phyloP scores from a whole-genome alignment of 75 land plant species.

The Ceratopteris richardii region DNA sequence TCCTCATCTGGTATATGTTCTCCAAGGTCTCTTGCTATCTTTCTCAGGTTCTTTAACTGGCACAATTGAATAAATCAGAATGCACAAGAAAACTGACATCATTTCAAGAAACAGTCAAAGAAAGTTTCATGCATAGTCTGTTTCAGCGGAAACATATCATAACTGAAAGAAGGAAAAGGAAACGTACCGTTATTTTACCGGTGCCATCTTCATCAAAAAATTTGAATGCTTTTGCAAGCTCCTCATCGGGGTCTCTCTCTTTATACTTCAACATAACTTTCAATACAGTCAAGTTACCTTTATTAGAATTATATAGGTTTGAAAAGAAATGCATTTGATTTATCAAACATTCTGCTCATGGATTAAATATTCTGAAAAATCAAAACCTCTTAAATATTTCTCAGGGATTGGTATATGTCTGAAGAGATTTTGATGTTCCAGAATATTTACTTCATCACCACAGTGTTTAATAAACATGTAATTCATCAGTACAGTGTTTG shows the following conservation, averaged over 20 bases:
- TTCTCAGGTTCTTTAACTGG: constrained; percentile 35
- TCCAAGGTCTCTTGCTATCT: constrained; percentile 28
- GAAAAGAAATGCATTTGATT: background rate
- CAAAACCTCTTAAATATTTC: too few relatives aligned
- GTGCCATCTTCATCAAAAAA: constrained; percentile 36
- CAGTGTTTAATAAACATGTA: too few relatives aligned
- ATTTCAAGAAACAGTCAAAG: background rate
- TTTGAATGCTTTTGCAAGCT: constrained; percentile 26
- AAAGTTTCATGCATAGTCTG: too few relatives aligned
- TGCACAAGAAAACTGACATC: background rate
- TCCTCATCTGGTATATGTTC: constrained; percentile 29
- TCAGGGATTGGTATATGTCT: too few relatives aligned
- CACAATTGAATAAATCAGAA: too few relatives aligned
- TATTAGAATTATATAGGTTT: background rate
- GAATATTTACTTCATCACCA: too few relatives aligned
- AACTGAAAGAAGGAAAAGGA: background rate
- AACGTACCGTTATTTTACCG: constrained; percentile 29
- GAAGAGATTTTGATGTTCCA: too few relatives aligned
- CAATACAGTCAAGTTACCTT: too few relatives aligned
- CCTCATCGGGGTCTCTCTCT: constrained; percentile 34
- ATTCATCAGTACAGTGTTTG: too few relatives aligned
- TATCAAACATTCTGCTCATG: background rate
- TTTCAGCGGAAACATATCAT: too few relatives aligned
- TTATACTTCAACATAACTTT: constrained; percentile 31
- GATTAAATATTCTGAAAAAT: background rate